These are phyloP conservation scores for Botrytis byssoidea DNA, from an alignment of 2,329 filamentous ascomycete species.

Conservation along the genomic window DNA sequence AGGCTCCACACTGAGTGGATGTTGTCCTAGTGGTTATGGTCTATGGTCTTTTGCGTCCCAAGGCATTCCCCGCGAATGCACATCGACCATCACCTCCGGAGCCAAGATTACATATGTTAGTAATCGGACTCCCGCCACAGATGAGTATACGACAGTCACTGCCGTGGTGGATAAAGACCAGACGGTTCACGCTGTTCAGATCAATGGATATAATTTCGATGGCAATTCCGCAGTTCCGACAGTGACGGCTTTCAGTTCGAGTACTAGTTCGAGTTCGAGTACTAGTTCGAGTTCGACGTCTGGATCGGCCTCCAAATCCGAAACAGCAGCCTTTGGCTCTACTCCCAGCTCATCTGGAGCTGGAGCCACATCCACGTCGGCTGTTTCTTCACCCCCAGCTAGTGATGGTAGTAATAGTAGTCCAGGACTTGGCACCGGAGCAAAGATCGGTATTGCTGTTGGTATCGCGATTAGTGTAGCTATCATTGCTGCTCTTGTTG, in stretches of 20 bases:
- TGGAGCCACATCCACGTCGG: background rate
- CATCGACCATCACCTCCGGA: background rate
- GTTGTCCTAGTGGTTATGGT: slow-evolving; percentile 12
- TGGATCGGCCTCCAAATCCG: background rate
- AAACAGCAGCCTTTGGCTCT: background rate
- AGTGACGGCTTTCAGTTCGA: slow-evolving; percentile 7
- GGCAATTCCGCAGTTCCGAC: slow-evolving; percentile 7
- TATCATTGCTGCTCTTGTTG: background rate
- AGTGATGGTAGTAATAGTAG: background rate
- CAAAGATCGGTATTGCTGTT: slow-evolving; percentile 5
- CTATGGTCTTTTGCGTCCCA: background rate
- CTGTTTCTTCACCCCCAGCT: background rate
- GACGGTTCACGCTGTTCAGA: background rate
- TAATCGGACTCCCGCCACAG: background rate
- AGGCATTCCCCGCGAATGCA: background rate
- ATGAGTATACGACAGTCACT: background rate
- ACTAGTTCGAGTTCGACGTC: background rate
- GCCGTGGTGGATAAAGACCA: background rate
- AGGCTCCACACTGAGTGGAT: background rate
- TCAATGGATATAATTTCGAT: slow-evolving; percentile 19
- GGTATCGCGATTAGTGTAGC: background rate
- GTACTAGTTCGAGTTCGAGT: background rate
- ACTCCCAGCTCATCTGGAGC: background rate
- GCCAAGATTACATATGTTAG: slow-evolving; percentile 12
- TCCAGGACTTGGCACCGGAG: background rate